Percentiles rank a stretch among this genome's conserved stretches.
phyloP scores from a whole-genome alignment of 805 yeast species.

The Cyberlindnera xylosilytica region DNA sequence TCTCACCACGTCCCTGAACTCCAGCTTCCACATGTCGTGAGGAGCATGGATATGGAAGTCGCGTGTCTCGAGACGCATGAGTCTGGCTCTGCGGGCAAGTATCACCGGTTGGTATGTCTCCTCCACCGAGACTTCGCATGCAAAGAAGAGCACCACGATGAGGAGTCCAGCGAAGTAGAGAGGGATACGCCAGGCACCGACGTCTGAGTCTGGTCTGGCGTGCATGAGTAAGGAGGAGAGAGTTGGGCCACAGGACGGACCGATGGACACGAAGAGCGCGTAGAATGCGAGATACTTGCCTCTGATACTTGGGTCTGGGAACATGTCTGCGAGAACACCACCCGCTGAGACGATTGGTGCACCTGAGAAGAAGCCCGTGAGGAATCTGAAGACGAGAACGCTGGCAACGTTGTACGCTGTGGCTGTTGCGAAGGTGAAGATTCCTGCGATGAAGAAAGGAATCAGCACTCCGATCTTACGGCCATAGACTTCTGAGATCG shows the following conservation, averaged over 20 bases:
- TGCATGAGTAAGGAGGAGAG: slow-evolving; percentile 46
- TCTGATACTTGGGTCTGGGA: slow-evolving; percentile 40
- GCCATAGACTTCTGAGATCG: slow-evolving; percentile 42
- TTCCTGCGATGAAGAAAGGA: slow-evolving; percentile 37
- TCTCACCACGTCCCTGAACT: slow-evolving; percentile 14
- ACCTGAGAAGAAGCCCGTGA: slow-evolving; percentile 58
- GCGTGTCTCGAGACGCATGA: slow-evolving; percentile 9
- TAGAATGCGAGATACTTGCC: slow-evolving; percentile 53
- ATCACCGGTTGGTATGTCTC: slow-evolving; percentile 19
- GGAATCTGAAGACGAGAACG: slow-evolving; percentile 51
- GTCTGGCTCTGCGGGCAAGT: slow-evolving; percentile 13
- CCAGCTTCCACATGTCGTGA: slow-evolving; percentile 19
- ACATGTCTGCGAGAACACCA: slow-evolving; percentile 52
- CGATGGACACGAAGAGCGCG: slow-evolving; percentile 43
- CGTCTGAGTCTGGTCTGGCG: slow-evolving; percentile 28
- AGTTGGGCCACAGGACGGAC: slow-evolving; percentile 45
- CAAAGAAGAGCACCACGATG: slow-evolving; percentile 29
- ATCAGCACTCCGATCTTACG: slow-evolving; percentile 41
- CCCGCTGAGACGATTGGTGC: slow-evolving; percentile 60
- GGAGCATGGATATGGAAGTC: slow-evolving; percentile 17
- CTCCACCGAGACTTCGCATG: slow-evolving; percentile 35
- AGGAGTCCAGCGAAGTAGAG: slow-evolving; percentile 49
- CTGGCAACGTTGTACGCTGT: slow-evolving; percentile 47
- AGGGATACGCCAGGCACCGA: slow-evolving; percentile 57
- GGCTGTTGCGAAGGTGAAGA: slow-evolving; percentile 50